Evolutionary conservation across 768 basidiomycete genomes (phyloP), one percentile per base, ranked within the genome.

Genomic region (Hydnomerulius pinastri): DNA sequence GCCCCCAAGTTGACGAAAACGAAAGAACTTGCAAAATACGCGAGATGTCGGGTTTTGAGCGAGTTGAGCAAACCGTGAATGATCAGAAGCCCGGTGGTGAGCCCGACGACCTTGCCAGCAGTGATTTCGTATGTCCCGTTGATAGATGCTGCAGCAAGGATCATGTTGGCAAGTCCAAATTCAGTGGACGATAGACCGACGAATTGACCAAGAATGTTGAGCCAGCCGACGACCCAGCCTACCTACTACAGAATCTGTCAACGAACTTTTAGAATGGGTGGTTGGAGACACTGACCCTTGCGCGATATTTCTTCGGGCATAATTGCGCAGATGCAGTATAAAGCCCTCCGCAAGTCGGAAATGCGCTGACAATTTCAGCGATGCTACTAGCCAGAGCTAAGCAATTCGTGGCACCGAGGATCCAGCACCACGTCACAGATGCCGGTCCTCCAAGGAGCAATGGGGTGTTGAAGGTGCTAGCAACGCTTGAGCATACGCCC

Each of bases 291-390:
- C 69, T 27, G 59, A 85, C 87, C 62, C 73, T 80, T 32, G 87
- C 81, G 44, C 87, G 81, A 60, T 87, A 77, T 48, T 66, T 77
- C 55, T 72, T 77, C 0, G 87, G 88, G 5, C 82, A 81, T 8
- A 89, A 71, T 60, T 83, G 81, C n/a, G 87, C 86, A 23, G 87
- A 89, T 3, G 88, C 88, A n/a, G 87, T 87, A 57, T 90, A 90
- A 3, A 65, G 43, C 8, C 57, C 65, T 6, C 64, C 64, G 13
- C 64, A 66, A 8, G 65, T 69, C 33, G 65, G 65, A 55, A 63
- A 67, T 2, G 67, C 65, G 4, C 67, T 69, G 53, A 62, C 67
- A 8, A 69, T 30, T 50, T 69, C 67, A 3, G 67, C 28, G 21
- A 69, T 57, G 11, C 68, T 70, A 32, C 64, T 58, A 13, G 64